phyloP scores from a whole-genome alignment of 2,329 filamentous ascomycete genomes.

The Sporothrix humicola region DNA sequence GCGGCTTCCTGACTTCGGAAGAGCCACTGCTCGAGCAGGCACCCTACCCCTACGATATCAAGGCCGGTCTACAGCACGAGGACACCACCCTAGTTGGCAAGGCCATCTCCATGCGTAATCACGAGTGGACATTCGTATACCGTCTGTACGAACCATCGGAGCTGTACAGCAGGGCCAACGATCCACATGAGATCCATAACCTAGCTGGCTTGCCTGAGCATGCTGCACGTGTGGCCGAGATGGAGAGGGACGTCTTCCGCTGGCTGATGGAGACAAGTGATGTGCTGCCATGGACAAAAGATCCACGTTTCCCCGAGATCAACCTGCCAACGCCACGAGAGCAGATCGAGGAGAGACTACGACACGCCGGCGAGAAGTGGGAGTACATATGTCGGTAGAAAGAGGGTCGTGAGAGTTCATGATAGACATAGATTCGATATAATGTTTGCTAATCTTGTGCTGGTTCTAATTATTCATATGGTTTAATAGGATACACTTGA shows the following conservation, averaged over 20 bases:
- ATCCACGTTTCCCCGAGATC: conserved; percentile 1
- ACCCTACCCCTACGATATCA: conserved; percentile 54
- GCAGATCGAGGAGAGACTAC: conserved; percentile 25
- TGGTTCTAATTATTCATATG: no score
- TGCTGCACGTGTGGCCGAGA: conserved; percentile 38
- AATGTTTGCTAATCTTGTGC: no score
- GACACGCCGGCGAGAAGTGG: not conserved
- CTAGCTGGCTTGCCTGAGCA: conserved; percentile 44
- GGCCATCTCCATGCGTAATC: conserved; percentile 47
- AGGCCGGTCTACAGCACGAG: conserved; percentile 52
- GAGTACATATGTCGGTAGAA: conserved; percentile 7
- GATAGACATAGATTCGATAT: no score
- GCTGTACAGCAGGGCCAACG: conserved; percentile 49
- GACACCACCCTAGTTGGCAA: conserved; percentile 53
- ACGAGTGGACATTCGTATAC: conserved; percentile 52
- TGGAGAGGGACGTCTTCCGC: conserved; percentile 46
- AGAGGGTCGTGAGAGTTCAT: not conserved
- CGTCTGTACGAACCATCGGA: conserved; percentile 53
- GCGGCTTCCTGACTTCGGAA: conserved; percentile 52
- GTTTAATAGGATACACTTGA: no score
- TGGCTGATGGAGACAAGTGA: conserved; percentile 43
- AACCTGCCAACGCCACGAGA: conserved; percentile 17
- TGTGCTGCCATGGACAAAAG: conserved; percentile 9
- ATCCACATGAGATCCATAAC: conserved; percentile 50
- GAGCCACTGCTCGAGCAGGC: conserved; percentile 54